These are phyloP conservation scores for Penicillium griseofulvum DNA, from an alignment of 2,329 filamentous ascomycete genomes.

Conservation along the genomic window DNA sequence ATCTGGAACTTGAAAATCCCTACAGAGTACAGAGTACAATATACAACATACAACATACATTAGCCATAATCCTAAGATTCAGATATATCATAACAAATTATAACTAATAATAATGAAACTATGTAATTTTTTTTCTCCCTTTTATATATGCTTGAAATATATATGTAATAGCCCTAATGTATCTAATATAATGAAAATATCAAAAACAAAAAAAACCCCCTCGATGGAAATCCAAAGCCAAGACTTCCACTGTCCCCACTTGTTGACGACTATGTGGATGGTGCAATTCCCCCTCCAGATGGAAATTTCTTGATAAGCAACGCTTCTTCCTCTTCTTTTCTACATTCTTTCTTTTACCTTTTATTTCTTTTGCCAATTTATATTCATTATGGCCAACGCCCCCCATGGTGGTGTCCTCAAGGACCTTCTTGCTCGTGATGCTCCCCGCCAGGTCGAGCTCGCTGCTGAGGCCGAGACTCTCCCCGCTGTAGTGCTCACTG, in stretches of 20 bases:
- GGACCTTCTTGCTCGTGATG: slow-evolving; percentile 93
- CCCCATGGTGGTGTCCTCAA: slow-evolving; percentile 93
- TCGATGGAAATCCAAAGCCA: slow-evolving; percentile 11
- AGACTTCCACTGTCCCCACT: slow-evolving; percentile 18
- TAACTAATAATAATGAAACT: no score
- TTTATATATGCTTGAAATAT: no score
- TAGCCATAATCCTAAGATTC: no score
- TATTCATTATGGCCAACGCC: slow-evolving; percentile 48
- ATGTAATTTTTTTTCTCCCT: no score
- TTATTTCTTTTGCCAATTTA: neutral
- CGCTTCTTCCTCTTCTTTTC: slow-evolving; percentile 2
- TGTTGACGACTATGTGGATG: slow-evolving; percentile 20
- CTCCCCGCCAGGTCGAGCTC: slow-evolving; percentile 76
- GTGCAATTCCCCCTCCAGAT: slow-evolving; percentile 5
- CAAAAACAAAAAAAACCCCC: neutral
- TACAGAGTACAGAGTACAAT: neutral
- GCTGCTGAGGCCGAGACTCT: slow-evolving; percentile 79
- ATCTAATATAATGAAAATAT: no score
- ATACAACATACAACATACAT: no score
- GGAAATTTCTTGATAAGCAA: slow-evolving; percentile 11
- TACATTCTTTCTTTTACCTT: slow-evolving; percentile 4
- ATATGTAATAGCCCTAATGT: no score
- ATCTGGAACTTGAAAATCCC: no score
- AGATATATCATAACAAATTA: no score
- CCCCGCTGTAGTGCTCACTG: slow-evolving; percentile 77